Base-by-base conservation (phyloP, 495 filamentous ascomycete genomes). In the Penicillium odoratum region DNA sequence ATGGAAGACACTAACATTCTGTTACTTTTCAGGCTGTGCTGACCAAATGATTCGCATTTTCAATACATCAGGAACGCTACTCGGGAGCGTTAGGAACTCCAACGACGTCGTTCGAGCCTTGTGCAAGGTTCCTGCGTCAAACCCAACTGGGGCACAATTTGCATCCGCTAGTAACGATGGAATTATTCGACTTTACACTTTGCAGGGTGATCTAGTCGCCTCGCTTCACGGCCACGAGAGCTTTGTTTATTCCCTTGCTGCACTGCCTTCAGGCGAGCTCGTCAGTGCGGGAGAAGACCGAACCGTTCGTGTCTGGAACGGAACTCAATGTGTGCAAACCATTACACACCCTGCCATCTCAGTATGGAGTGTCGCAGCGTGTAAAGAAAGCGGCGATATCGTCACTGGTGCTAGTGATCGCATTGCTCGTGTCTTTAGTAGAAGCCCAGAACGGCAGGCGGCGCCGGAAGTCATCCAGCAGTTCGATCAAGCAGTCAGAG, bases 271-370 rank as follows among this genome's bases (percentile, higher is more conserved):
- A 0, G 93, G 93, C 6, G 93, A 97, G 63, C 75, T 99, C 16
- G 89, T 93, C 44, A 97, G 93, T 69, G 86, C 91, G 3, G 90
- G 91, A 9, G 95, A 99, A 70, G 95, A 99, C 73, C 85, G 95
- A 47, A 97, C 95, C 8, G 83, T 93, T 16, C 80, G 91, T 49
- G 79, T 99, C 65, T 99, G 95, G 95, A 85, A 83, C 58, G 86
- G 85, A 38, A 83, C 72, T 16, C 78, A 92, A 48, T 97, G 93
- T 66, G 74, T 97, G 52, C 95, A 99, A 73, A 96, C 92, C 10
- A 98, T 99, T 57, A 97, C 93, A 5, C 95, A 97, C 69, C 95
- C 95, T 36, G 95, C 95, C 11, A 96, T 97, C 38, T 97, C 93
- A 0, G 92, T 99, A 1, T 99, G 95, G 95, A 77, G 83, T 42